Conservation (phyloP, 164 flowering plant species). For the Pachysandra terminalis region DNA sequence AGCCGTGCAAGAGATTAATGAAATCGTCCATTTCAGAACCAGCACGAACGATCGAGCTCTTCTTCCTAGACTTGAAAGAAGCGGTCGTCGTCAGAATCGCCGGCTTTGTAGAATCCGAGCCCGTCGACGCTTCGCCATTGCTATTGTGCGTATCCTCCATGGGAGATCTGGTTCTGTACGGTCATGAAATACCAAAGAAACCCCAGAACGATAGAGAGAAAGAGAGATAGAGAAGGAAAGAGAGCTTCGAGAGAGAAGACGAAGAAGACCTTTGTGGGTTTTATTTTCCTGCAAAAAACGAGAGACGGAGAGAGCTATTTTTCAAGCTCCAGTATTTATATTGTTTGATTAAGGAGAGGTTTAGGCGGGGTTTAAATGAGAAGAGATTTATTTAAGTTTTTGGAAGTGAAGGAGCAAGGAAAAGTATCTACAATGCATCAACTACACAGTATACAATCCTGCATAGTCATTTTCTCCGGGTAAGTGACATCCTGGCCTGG, state of each 20-base stretch:
- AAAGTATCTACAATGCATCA: no score
- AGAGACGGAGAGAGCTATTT: constrained; percentile 1
- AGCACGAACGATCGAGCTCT: constrained; percentile 24
- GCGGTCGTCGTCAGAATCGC: constrained; percentile 24
- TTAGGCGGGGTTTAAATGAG: constrained; percentile 34
- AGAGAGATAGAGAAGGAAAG: constrained; percentile 6
- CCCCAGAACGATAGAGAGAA: constrained; percentile 13
- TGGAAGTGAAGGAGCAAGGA: no score
- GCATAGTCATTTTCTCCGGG: no score
- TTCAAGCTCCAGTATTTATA: background rate
- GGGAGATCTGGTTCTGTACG: constrained; percentile 9
- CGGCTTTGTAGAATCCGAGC: constrained; percentile 15
- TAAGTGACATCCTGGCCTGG: no score
- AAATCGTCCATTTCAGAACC: constrained; percentile 48
- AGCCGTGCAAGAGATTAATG: constrained; percentile 55
- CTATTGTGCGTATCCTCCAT: constrained; percentile 21
- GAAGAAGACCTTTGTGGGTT: background rate
- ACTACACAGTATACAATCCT: no score
- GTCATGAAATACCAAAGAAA: constrained; percentile 10
- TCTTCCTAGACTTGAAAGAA: constrained; percentile 37
- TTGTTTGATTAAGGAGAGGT: constrained; percentile 17
- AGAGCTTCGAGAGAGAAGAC: constrained; percentile 10
- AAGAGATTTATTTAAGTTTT: no score
- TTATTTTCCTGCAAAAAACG: constrained; percentile 1
- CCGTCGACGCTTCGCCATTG: constrained; percentile 18